Evolutionary conservation across 2,329 filamentous ascomycete species (phyloP).

Genomic region (Fusarium vanettenii): DNA sequence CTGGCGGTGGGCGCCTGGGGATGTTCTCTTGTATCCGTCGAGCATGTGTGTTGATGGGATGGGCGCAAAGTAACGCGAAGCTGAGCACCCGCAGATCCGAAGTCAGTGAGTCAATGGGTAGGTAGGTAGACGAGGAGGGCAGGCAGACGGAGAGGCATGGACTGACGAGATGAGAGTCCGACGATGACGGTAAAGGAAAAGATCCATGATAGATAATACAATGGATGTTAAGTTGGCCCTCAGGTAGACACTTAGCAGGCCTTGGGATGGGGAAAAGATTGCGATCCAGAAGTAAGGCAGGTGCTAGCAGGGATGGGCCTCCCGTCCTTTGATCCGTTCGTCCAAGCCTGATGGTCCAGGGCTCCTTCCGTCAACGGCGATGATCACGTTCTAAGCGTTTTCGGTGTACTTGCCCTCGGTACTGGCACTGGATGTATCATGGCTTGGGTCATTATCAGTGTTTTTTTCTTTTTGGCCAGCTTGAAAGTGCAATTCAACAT

Average conservation of each 20-base stretch:
- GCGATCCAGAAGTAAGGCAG: conserved; percentile 28
- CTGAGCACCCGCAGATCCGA: conserved; percentile 8
- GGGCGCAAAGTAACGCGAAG: conserved; percentile 33
- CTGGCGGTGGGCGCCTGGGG: conserved; percentile 33
- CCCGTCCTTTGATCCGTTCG: conserved; percentile 24
- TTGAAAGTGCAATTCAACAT: conserved; percentile 1
- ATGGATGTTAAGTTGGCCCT: neutral
- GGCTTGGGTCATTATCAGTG: neutral
- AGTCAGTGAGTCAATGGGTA: neutral
- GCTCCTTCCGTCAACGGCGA: conserved; percentile 16
- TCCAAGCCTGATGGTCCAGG: neutral
- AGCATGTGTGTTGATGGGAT: conserved; percentile 21
- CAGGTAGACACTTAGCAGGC: neutral
- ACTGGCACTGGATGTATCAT: too few relatives aligned
- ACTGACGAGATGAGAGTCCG: neutral
- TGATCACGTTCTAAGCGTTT: neutral
- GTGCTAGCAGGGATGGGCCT: conserved; percentile 27
- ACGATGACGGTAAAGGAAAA: neutral
- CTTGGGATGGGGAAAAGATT: conserved; percentile 11
- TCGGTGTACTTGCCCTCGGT: neutral
- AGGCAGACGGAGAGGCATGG: neutral
- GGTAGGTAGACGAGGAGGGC: neutral
- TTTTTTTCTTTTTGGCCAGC: neutral
- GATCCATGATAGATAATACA: neutral
- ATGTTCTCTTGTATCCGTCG: conserved; percentile 22